Evolutionary conservation across 129 eudicot genomes (phyloP).

Genomic region (Lactuca sativa): DNA sequence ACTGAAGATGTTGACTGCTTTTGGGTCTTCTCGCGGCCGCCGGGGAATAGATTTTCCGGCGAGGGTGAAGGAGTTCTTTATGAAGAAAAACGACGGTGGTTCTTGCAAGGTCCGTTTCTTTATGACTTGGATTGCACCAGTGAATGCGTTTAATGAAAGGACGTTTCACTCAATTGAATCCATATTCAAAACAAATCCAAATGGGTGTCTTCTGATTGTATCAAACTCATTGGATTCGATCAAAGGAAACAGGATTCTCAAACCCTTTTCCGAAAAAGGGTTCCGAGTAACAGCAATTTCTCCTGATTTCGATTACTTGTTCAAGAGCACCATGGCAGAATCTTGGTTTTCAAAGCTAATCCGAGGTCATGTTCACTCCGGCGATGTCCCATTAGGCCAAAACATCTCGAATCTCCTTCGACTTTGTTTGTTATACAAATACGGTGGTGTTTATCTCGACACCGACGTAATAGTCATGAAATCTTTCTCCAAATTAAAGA

Average conservation of each 20-base stretch:
- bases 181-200: constrained; percentile 69
- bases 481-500: constrained; percentile 48
- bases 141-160: constrained; percentile 60
- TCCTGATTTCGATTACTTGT: constrained; percentile 63
- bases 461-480: constrained; percentile 68
- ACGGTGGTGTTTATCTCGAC: constrained; percentile 86
- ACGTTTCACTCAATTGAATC: constrained; percentile 58
- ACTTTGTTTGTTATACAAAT: constrained; percentile 68
- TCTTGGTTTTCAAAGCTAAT: constrained; percentile 54
- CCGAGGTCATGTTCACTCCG: constrained; percentile 55
- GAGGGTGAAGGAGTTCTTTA: constrained; percentile 37
- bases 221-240: constrained; percentile 71
- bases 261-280: constrained; percentile 59
- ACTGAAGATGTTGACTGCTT: constrained; percentile 21
- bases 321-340: constrained; percentile 70
- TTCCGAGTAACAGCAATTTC: constrained; percentile 57
- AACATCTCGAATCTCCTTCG: constrained; percentile 87
- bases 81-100: constrained; percentile 25
- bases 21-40: constrained; percentile 17
- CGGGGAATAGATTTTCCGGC: constrained; percentile 39
- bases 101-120: constrained; percentile 67
- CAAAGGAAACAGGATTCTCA: constrained; percentile 49
- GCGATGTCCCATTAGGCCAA: constrained; percentile 75
- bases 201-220: constrained; percentile 70
- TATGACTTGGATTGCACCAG: constrained; percentile 93